These are phyloP conservation scores for Sporothrix luriei DNA, from an alignment of 2,329 filamentous ascomycete species.

Conservation along the genomic window DNA sequence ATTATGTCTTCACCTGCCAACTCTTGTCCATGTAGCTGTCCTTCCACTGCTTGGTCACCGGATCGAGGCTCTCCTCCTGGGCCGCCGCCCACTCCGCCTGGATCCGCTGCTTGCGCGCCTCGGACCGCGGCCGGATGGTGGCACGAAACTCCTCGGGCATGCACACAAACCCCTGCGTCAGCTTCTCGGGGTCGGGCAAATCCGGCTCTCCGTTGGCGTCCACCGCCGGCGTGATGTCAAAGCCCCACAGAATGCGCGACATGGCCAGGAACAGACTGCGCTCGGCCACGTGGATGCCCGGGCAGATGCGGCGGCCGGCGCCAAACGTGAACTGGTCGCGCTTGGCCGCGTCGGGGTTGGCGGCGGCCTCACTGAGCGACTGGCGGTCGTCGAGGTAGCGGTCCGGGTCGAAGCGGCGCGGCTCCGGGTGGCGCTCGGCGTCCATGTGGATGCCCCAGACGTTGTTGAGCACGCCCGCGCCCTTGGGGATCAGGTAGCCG, in stretches of 20 bases:
- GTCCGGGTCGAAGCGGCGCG: slow-evolving; percentile 35
- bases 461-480: slow-evolving; percentile 48
- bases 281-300: slow-evolving; percentile 34
- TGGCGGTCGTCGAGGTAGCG: slow-evolving; percentile 3
- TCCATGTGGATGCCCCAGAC: slow-evolving; percentile 41
- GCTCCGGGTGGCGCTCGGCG: slow-evolving; percentile 36
- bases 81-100: background rate
- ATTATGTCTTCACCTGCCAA: background rate
- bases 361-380: slow-evolving; percentile 26
- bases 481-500: slow-evolving; percentile 53
- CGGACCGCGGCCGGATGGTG: slow-evolving; percentile 44
- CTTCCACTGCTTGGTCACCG: slow-evolving; percentile 3
- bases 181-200: slow-evolving; percentile 45
- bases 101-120: slow-evolving; percentile 23
- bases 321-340: slow-evolving; percentile 12
- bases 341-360: slow-evolving; percentile 18
- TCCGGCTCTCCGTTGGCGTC: slow-evolving; percentile 41
- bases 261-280: slow-evolving; percentile 23
- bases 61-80: slow-evolving; percentile 1
- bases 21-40: background rate
- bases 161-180: slow-evolving; percentile 50
- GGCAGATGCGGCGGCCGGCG: background rate
- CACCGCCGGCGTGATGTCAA: background rate
- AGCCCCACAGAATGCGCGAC: slow-evolving; percentile 4
- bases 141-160: slow-evolving; percentile 48